Conservation (phyloP, 2,329 filamentous ascomycete genomes). For the Zasmidium angulare region DNA sequence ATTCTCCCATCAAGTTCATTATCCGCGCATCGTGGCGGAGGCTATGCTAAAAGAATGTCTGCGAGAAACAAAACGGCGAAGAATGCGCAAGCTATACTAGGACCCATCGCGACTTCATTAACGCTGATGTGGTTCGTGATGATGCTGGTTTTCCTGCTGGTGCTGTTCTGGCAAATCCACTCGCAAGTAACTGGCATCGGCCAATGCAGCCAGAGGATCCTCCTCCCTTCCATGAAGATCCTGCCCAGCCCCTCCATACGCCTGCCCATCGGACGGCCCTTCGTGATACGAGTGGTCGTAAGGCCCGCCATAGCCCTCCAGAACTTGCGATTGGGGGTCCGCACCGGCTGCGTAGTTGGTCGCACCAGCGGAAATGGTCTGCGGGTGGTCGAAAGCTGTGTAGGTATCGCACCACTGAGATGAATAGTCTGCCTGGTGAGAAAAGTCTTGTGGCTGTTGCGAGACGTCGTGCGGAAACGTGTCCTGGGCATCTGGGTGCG, state of each 20-base stretch:
- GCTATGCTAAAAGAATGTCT: neutral
- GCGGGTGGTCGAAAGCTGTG: slow-evolving; percentile 15
- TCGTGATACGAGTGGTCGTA: slow-evolving; percentile 8
- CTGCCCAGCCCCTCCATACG: slow-evolving; percentile 19
- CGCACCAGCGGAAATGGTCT: slow-evolving; percentile 3
- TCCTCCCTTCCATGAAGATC: slow-evolving; percentile 11
- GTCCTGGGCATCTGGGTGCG: neutral
- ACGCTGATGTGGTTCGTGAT: neutral
- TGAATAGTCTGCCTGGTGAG: slow-evolving; percentile 5
- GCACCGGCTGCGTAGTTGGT: neutral
- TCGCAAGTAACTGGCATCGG: slow-evolving; percentile 12
- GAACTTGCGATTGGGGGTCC: slow-evolving; percentile 1
- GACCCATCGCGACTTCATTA: neutral
- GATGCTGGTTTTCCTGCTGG: neutral
- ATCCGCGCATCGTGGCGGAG: neutral
- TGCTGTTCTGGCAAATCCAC: neutral
- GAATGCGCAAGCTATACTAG: neutral
- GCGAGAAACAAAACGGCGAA: neutral
- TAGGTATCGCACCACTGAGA: slow-evolving; percentile 20
- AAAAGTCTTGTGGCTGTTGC: neutral
- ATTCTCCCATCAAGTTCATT: neutral
- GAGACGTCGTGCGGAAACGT: neutral
- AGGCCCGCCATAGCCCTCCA: neutral
- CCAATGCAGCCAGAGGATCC: slow-evolving; percentile 9
- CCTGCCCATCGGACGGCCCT: slow-evolving; percentile 10